Conservation (phyloP, 768 basidiomycete genomes). For the Heimioporus sp. region DNA sequence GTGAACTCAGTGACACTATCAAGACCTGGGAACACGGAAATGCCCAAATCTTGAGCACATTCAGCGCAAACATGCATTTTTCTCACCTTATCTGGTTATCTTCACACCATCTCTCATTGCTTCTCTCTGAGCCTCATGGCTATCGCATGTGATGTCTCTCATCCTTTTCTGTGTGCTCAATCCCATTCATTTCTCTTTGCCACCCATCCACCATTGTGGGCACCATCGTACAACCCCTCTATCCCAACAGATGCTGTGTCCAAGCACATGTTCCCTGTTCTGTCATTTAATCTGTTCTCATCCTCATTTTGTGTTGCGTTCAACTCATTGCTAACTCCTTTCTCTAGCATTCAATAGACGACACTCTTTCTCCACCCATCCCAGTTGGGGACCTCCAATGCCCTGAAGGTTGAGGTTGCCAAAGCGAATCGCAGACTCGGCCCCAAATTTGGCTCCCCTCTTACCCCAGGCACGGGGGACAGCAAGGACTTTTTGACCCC, state of each 20-base stretch:
- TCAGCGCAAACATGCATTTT: slow-evolving; percentile 59
- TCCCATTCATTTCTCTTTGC: neutral
- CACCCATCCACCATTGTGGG: neutral
- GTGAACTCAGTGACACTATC: slow-evolving; percentile 74
- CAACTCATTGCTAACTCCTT: slow-evolving; percentile 5
- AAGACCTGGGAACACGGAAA: slow-evolving; percentile 80
- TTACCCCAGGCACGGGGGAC: slow-evolving; percentile 59
- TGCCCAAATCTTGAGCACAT: slow-evolving; percentile 65
- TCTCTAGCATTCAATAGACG: slow-evolving; percentile 45
- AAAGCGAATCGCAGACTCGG: slow-evolving; percentile 57
- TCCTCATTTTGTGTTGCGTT: neutral
- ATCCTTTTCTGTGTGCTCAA: neutral
- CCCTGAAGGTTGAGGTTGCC: slow-evolving; percentile 67
- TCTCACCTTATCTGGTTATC: neutral
- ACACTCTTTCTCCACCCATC: slow-evolving; percentile 44
- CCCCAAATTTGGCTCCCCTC: slow-evolving; percentile 67
- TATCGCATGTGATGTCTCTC: slow-evolving; percentile 2
- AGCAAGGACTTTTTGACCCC: slow-evolving; percentile 56
- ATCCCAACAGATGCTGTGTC: too few species aligned
- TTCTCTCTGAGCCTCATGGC: slow-evolving; percentile 16
- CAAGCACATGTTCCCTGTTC: too few species aligned
- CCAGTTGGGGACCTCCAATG: slow-evolving; percentile 63
- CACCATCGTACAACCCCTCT: neutral
- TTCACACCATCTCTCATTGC: slow-evolving; percentile 6
- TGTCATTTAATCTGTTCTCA: neutral